These are phyloP conservation scores for Tulasnella sp. DNA, from an alignment of 768 basidiomycete species.

Conservation along the genomic window DNA sequence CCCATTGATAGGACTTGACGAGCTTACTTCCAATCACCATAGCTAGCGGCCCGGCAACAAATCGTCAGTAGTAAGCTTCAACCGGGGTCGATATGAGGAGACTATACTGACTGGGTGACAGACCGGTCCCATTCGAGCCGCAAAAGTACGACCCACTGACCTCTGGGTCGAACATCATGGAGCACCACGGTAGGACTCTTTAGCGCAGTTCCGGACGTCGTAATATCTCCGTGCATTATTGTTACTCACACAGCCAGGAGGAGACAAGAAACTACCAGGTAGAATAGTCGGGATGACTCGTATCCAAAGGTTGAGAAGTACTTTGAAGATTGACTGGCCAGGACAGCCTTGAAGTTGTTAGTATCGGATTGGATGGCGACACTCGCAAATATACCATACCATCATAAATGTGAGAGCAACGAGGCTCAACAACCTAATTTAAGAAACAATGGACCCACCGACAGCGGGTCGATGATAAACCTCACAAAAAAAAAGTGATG, in stretches of 20 bases:
- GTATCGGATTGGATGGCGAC: too few species aligned
- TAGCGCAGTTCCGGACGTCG: neutral
- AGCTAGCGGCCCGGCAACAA: neutral
- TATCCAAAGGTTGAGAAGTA: neutral
- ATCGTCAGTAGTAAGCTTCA: neutral
- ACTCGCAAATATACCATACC: neutral
- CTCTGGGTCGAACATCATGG: neutral
- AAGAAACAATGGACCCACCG: too few species aligned
- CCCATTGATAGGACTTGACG: neutral
- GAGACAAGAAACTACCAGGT: neutral
- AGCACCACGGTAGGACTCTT: neutral
- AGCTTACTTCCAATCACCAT: neutral
- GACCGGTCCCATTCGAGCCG: neutral
- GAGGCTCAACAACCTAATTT: neutral
- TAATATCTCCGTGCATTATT: neutral
- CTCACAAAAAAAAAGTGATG: neutral
- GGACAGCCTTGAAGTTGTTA: neutral
- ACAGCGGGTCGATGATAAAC: neutral
- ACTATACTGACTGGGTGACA: neutral
- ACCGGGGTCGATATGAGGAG: neutral
- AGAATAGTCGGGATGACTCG: neutral
- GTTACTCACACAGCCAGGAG: neutral
- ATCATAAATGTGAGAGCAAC: neutral
- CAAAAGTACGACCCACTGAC: neutral
- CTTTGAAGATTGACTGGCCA: neutral